phyloP scores from a whole-genome alignment of 1,139 yeast species.

The Yamadazyma sp. region DNA sequence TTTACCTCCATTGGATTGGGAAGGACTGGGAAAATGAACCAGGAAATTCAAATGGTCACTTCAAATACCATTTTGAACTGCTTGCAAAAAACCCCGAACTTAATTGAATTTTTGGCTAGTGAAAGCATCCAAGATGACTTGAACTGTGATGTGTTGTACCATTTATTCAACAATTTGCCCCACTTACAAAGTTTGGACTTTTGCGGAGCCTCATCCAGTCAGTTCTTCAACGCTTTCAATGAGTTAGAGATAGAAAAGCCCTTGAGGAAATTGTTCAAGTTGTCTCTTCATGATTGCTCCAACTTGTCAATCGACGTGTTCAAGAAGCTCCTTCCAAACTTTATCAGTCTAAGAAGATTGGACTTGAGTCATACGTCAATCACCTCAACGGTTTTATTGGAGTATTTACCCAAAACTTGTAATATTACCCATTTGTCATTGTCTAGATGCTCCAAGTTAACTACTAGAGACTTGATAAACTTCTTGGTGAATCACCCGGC shows the following conservation, averaged over 20 bases:
- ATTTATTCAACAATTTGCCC: slow-evolving; percentile 59
- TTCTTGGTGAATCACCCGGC: slow-evolving; percentile 76
- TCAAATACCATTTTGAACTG: slow-evolving; percentile 66
- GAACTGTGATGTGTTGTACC: slow-evolving; percentile 57
- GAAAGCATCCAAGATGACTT: slow-evolving; percentile 88
- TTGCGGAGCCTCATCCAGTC: slow-evolving; percentile 79
- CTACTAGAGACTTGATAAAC: slow-evolving; percentile 71
- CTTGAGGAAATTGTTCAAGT: slow-evolving; percentile 43
- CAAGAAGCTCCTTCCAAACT: slow-evolving; percentile 54
- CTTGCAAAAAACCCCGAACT: slow-evolving; percentile 60
- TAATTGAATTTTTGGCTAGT: slow-evolving; percentile 76
- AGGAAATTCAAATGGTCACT: slow-evolving; percentile 89
- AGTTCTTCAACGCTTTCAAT: slow-evolving; percentile 64
- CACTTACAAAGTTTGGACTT: slow-evolving; percentile 74
- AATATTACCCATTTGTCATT: slow-evolving; percentile 74
- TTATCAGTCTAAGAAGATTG: slow-evolving; percentile 61
- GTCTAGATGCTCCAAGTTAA: slow-evolving; percentile 73
- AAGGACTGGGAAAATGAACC: slow-evolving; percentile 84
- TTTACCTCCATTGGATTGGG: slow-evolving; percentile 91
- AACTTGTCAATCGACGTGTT: slow-evolving; percentile 63
- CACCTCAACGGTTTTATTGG: slow-evolving; percentile 51
- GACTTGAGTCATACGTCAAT: slow-evolving; percentile 84
- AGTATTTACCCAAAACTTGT: slow-evolving; percentile 51
- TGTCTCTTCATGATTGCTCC: slow-evolving; percentile 88
- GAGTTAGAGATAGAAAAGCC: slow-evolving; percentile 20